Evolutionary conservation across 1,139 yeast genomes (phyloP).

Genomic region (Casaregolazyma lundiana): DNA sequence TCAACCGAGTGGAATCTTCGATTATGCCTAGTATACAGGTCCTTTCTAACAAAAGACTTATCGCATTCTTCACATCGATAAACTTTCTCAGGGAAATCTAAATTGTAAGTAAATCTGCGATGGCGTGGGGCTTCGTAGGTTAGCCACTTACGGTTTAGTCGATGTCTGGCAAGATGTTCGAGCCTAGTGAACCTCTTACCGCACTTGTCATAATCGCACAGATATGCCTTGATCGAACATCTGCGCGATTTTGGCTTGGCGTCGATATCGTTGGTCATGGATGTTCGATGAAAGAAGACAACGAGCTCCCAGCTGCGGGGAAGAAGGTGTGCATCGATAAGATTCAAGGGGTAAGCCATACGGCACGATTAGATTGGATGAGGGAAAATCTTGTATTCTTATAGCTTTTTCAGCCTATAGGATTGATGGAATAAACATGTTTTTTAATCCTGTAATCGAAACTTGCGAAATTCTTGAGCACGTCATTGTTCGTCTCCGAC

Average conservation of each 20-base stretch:
- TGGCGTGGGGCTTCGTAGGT: background rate
- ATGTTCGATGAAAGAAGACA: background rate
- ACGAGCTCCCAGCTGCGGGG: too few relatives aligned
- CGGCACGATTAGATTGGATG: too few relatives aligned
- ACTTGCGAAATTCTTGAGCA: too few relatives aligned
- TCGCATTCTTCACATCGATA: slow-evolving; percentile 45
- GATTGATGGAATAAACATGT: too few relatives aligned
- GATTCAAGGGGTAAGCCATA: too few relatives aligned
- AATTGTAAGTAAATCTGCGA: slow-evolving; percentile 1
- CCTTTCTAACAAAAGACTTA: slow-evolving; percentile 54
- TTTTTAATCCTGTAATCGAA: too few relatives aligned
- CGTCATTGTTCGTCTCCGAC: too few relatives aligned
- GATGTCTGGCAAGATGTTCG: slow-evolving; percentile 35
- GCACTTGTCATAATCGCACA: slow-evolving; percentile 46
- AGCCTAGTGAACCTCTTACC: slow-evolving; percentile 51
- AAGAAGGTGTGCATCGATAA: too few relatives aligned
- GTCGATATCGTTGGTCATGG: background rate
- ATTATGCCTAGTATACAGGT: slow-evolving; percentile 44
- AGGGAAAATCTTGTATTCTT: too few relatives aligned
- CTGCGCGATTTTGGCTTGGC: slow-evolving; percentile 14
- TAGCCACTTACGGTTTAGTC: slow-evolving; percentile 26
- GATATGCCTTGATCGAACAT: slow-evolving; percentile 21
- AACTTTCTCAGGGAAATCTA: slow-evolving; percentile 33
- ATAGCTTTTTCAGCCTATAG: too few relatives aligned
- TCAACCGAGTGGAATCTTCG: slow-evolving; percentile 39